phyloP scores from a whole-genome alignment of 768 basidiomycete species.

The Tricholoma furcatifolium region DNA sequence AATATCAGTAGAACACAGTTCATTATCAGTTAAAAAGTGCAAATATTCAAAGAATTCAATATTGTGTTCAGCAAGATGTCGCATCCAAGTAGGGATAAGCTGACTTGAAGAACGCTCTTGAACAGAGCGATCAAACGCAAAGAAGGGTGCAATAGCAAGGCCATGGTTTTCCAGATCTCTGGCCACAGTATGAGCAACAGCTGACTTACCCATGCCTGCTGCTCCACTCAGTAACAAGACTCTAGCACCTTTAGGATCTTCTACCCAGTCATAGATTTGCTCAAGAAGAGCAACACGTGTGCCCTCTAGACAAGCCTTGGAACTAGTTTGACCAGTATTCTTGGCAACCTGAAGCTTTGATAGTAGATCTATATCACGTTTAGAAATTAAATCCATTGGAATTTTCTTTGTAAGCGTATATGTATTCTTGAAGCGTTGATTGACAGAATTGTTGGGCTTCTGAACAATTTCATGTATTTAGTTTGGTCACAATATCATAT shows the following conservation, averaged over 20 bases:
- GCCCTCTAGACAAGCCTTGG: neutral
- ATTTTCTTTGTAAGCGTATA: too few relatives aligned
- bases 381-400: too few relatives aligned
- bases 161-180: neutral
- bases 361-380: too few relatives aligned
- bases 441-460: too few relatives aligned
- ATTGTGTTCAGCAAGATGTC: neutral
- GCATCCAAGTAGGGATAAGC: neutral
- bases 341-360: neutral
- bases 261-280: neutral
- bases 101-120: neutral
- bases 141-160: neutral
- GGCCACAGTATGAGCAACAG: neutral
- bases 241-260: neutral
- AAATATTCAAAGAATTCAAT: neutral
- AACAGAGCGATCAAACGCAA: neutral
- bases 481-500: too few relatives aligned
- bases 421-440: too few relatives aligned
- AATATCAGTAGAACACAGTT: neutral
- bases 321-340: neutral
- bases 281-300: neutral
- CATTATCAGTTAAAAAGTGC: neutral
- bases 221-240: neutral
- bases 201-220: neutral
- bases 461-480: too few relatives aligned